Evolutionary conservation across 2,329 filamentous ascomycete species (phyloP).

Genomic region (Penicillium sp.): DNA sequence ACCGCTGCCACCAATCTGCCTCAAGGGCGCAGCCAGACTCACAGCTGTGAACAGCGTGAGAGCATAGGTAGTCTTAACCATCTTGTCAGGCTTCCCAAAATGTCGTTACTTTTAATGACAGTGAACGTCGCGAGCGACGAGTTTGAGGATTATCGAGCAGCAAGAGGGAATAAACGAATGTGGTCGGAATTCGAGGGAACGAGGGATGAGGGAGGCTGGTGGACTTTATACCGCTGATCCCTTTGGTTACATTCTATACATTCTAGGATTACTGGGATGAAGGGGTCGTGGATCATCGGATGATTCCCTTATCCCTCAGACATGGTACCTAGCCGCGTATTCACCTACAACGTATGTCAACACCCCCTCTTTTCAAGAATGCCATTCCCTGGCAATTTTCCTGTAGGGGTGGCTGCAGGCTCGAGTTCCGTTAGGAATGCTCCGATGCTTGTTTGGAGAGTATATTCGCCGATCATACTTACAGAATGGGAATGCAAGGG

Average conservation of each 20-base stretch:
- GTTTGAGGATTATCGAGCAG: background rate
- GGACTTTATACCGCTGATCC: conserved; percentile 14
- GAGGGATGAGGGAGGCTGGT: conserved; percentile 4
- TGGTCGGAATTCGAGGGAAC: conserved; percentile 16
- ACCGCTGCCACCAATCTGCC: conserved; percentile 7
- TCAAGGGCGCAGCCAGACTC: conserved; percentile 22
- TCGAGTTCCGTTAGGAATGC: conserved; percentile 15
- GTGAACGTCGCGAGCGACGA: conserved; percentile 19
- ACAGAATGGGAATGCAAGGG: conserved; percentile 22
- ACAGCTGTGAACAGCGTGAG: conserved; percentile 25
- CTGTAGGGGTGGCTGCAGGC: conserved; percentile 8
- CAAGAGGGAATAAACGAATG: conserved; percentile 8
- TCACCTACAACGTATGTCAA: conserved; percentile 4
- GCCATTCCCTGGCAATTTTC: background rate
- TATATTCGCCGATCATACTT: conserved; percentile 18
- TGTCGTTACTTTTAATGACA: conserved; percentile 11
- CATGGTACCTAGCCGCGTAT: conserved; percentile 1
- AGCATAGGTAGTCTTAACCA: conserved; percentile 26
- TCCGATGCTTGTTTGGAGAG: conserved; percentile 17
- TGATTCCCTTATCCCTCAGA: background rate
- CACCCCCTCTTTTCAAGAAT: conserved; percentile 19
- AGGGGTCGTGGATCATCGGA: conserved; percentile 10
- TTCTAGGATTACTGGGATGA: conserved; percentile 20
- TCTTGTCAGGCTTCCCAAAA: conserved; percentile 3
- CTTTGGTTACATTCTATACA: conserved; percentile 19